Percentiles rank a stretch among this genome's conserved stretches.
Evolutionary conservation across 1,139 yeast species (phyloP).

Genomic region (Suhomyces panamericanus): DNA sequence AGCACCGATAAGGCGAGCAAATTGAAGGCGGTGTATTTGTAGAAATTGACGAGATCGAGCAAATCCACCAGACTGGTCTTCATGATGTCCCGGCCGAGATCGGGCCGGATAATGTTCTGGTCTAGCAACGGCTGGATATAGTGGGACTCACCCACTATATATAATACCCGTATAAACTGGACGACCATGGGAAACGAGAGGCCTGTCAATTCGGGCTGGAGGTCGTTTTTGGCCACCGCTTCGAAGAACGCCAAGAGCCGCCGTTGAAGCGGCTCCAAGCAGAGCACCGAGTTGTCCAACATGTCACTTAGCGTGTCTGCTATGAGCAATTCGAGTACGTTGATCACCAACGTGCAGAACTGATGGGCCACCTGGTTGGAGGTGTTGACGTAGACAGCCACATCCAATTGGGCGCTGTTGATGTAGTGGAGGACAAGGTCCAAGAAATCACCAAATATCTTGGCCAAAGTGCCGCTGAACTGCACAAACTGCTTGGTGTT

Average conservation of each 20-base stretch:
- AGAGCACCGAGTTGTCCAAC: slow-evolving; percentile 10
- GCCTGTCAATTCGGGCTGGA: slow-evolving; percentile 5
- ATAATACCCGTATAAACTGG: slow-evolving; percentile 23
- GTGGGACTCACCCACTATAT: slow-evolving; percentile 26
- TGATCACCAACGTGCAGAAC: slow-evolving; percentile 14
- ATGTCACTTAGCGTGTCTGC: slow-evolving; percentile 15
- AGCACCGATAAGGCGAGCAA: slow-evolving; percentile 24
- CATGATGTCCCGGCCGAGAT: slow-evolving; percentile 15
- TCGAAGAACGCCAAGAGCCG: slow-evolving; percentile 10
- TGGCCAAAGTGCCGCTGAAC: slow-evolving; percentile 12
- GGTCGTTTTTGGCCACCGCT: slow-evolving; percentile 5
- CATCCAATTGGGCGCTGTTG: slow-evolving; percentile 1
- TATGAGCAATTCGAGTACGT: slow-evolving; percentile 18
- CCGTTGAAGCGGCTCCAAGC: slow-evolving; percentile 13
- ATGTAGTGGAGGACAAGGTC: slow-evolving; percentile 10
- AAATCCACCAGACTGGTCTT: slow-evolving; percentile 19
- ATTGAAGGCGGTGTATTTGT: slow-evolving; percentile 35
- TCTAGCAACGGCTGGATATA: slow-evolving; percentile 21
- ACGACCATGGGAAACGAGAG: slow-evolving; percentile 22
- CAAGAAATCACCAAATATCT: slow-evolving; percentile 15
- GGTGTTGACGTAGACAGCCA: slow-evolving; percentile 1
- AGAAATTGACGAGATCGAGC: slow-evolving; percentile 27
- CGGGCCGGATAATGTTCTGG: slow-evolving; percentile 3
- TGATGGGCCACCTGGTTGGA: slow-evolving; percentile 1
- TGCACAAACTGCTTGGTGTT: slow-evolving; percentile 3